Conservation (phyloP, 2,329 filamentous ascomycete genomes). For the Ilyonectria mors-panacis region DNA sequence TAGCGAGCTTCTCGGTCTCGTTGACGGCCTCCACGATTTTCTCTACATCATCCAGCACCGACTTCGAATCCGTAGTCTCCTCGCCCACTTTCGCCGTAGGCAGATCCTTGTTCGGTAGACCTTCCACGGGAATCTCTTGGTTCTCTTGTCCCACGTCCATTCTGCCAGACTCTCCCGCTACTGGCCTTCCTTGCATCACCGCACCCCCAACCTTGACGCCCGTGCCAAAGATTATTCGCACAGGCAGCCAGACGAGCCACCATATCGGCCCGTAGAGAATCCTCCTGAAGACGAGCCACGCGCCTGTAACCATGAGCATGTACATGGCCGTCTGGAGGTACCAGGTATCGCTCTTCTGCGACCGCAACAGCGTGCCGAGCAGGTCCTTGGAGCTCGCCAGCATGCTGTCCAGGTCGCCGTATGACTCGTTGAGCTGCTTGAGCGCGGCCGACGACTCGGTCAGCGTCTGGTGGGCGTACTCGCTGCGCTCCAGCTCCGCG, state of each 20-base stretch:
- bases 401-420: conserved; percentile 83
- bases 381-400: conserved; percentile 82
- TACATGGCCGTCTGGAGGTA: conserved; percentile 94
- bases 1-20: conserved; percentile 47
- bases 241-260: conserved; percentile 89
- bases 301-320: conserved; percentile 81
- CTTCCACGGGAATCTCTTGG: conserved; percentile 51
- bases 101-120: conserved; percentile 59
- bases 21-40: conserved; percentile 66
- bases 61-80: conserved; percentile 50
- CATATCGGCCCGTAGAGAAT: conserved; percentile 90
- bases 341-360: conserved; percentile 98
- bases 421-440: conserved; percentile 84
- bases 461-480: conserved; percentile 91
- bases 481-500: conserved; percentile 85
- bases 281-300: conserved; percentile 89
- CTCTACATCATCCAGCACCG: conserved; percentile 68
- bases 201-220: conserved; percentile 69
- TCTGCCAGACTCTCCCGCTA: conserved; percentile 43
- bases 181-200: conserved; percentile 58
- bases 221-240: conserved; percentile 76
- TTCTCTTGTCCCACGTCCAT: conserved; percentile 47
- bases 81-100: conserved; percentile 65
- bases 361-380: conserved; percentile 83
- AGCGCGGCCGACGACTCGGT: conserved; percentile 87